These are phyloP conservation scores for Mycena citricolor DNA, from an alignment of 1,284 basidiomycete species.

Conservation along the genomic window DNA sequence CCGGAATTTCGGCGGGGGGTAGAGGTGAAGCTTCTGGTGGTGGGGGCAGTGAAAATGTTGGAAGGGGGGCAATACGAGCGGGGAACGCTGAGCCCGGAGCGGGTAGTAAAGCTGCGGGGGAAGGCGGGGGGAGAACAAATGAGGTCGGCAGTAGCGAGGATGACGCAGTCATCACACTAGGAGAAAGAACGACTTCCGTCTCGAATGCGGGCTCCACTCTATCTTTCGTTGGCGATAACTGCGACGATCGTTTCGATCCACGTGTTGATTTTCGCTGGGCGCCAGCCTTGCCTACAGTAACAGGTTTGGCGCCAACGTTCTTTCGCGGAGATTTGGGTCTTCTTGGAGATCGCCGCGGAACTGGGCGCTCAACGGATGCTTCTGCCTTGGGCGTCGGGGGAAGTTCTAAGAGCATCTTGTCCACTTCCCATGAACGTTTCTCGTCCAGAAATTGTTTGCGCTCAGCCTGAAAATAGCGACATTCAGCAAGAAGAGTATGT, in stretches of 20 bases:
- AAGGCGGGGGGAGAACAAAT: conserved; percentile 73
- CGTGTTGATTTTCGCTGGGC: conserved; percentile 43
- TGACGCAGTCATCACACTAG: conserved; percentile 2
- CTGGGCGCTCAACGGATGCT: conserved; percentile 22
- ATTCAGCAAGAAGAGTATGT: conserved; percentile 18
- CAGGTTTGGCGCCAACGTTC: conserved; percentile 29
- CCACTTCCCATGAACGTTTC: conserved; percentile 61
- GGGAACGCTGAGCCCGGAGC: conserved; percentile 28
- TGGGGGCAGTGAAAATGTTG: too few relatives aligned
- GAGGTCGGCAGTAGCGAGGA: conserved; percentile 54
- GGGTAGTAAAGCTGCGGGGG: conserved; percentile 45
- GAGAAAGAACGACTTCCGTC: conserved; percentile 57
- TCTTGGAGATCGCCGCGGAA: conserved; percentile 27
- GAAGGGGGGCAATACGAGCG: too few relatives aligned
- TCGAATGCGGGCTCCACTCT: conserved; percentile 56
- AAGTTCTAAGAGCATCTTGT: conserved; percentile 58
- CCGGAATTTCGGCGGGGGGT: conserved; percentile 16
- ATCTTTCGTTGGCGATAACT: conserved; percentile 30
- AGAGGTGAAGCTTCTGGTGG: conserved; percentile 6
- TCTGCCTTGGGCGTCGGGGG: conserved; percentile 44
- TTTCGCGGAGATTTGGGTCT: conserved; percentile 33
- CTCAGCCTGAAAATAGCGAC: conserved; percentile 48
- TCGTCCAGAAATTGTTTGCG: conserved; percentile 64
- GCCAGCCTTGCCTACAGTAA: conserved; percentile 43
- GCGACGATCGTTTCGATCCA: conserved; percentile 44